A percentile compares a stretch with the other conserved stretches of the same genome.
Conservation (phyloP, 345 rosid genomes). For the Adansonia digitata region DNA sequence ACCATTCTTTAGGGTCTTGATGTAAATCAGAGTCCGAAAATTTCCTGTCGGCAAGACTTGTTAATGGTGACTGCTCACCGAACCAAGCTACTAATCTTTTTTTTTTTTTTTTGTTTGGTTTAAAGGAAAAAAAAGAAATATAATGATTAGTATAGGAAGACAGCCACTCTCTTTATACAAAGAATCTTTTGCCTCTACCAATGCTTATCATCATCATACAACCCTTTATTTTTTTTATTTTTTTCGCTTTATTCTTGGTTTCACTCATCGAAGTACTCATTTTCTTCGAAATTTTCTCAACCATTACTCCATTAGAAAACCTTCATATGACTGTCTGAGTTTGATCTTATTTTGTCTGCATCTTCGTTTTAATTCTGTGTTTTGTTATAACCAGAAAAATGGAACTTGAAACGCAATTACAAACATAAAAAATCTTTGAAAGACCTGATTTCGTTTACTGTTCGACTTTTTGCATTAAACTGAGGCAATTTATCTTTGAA, state of each 20-base stretch:
- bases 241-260: not conserved
- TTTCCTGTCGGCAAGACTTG: constrained; percentile 59
- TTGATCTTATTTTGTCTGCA: too few relatives aligned
- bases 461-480: too few relatives aligned
- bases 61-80: constrained; percentile 71
- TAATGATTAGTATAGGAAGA: constrained; percentile 46
- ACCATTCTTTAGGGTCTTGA: constrained; percentile 13
- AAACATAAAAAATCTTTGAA: too few relatives aligned
- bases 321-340: too few relatives aligned
- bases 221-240: not conserved
- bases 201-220: constrained; percentile 24
- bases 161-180: constrained; percentile 35
- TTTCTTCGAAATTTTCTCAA: not conserved
- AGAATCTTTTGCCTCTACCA: constrained; percentile 41
- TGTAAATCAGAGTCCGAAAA: constrained; percentile 40
- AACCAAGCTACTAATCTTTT: constrained; percentile 21
- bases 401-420: too few relatives aligned
- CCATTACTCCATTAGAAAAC: not conserved
- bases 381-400: too few relatives aligned
- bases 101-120: not conserved
- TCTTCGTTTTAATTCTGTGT: too few relatives aligned
- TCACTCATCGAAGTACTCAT: constrained; percentile 1
- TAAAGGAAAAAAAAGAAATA: constrained; percentile 28
- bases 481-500: too few relatives aligned
- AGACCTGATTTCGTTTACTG: too few relatives aligned